phyloP scores from a whole-genome alignment of 1,139 yeast genomes.

The Zygosaccharomyces pseudobailii region DNA sequence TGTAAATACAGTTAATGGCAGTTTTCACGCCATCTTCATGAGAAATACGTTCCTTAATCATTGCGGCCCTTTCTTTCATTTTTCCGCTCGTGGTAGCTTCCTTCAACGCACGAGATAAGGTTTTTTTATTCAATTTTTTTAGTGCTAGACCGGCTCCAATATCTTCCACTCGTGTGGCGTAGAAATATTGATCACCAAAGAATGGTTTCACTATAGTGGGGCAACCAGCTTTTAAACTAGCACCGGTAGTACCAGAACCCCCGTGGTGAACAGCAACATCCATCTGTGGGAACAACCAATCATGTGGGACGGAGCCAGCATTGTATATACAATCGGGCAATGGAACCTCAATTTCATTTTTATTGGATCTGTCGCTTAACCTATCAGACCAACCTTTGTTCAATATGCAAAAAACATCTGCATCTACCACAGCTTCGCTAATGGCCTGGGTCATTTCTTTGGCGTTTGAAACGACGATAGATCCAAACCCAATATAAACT shows the following conservation, averaged over 20 bases:
- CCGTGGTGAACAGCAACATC: conserved; percentile 98
- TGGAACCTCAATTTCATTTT: conserved; percentile 45
- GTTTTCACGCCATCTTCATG: conserved; percentile 72
- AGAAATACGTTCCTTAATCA: conserved; percentile 56
- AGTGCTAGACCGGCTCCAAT: conserved; percentile 80
- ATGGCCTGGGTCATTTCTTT: conserved; percentile 71
- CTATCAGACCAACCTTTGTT: conserved; percentile 96
- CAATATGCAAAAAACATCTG: conserved; percentile 80
- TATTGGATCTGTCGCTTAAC: conserved; percentile 35
- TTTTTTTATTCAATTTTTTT: conserved; percentile 58
- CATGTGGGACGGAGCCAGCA: conserved; percentile 79
- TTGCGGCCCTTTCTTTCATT: conserved; percentile 60
- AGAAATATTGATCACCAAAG: conserved; percentile 94
- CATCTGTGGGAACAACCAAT: conserved; percentile 83
- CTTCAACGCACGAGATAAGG: conserved; percentile 61
- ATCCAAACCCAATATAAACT: conserved; percentile 93
- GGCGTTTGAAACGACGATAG: conserved; percentile 86
- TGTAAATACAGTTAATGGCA: conserved; percentile 74
- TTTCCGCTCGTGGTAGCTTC: conserved; percentile 64
- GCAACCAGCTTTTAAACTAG: conserved; percentile 75
- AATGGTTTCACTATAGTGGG: conserved; percentile 92
- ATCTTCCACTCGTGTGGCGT: conserved; percentile 81
- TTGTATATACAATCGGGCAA: conserved; percentile 69
- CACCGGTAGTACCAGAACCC: conserved; percentile 97
- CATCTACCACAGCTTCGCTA: conserved; percentile 66